Evolutionary conservation across 257 asterid genomes (phyloP), one percentile per base, ranked within the genome.

Genomic region (Cynanchum wilfordii): DNA sequence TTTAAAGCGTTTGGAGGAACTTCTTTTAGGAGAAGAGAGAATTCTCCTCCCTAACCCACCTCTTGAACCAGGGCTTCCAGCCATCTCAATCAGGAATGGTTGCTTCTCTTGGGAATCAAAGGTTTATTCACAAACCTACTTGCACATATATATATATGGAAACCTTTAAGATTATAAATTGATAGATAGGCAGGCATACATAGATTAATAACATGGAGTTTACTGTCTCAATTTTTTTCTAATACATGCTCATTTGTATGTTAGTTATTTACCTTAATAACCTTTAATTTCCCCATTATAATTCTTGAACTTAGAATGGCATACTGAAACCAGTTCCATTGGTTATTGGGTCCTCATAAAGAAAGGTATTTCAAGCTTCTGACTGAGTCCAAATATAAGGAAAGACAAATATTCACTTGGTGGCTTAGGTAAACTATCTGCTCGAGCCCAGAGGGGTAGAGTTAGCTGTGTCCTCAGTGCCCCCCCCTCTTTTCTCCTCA

Each of bases 31-130:
- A 76, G 99, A 91, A 77, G 99, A 91, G 75, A 84, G 93, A 60
- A 76, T 84, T 72, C 95, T 94, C 76, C 82, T 85, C 75, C 96
- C 97, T 38, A 89, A 94, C 73, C 97, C 96, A 55, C 91, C 97
- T 74, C 78, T 87, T 78, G 93, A 91, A 70, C 93, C 82, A 19
- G 96, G 87, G 73, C 81, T 79, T 49, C 99, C 99, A 63, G 96
- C 99, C 75, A 85, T 94, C 85, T 88, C 99, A 33, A 87, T 94
- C 77, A 88, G 78, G 89, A 89, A 91, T 71, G 99, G 99, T 76
- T 66, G 75, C 86, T 94, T 94, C 82, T 87, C 97, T 57, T 94
- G 99, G 99, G 99, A 94, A 77, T 82, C 91, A 62, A 88, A 91
- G 98, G 98, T 91, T 77, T 70, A 54, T 42, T 25, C 36, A 44